phyloP scores from a whole-genome alignment of 192 early-diverging fungal species.

The Rhizoclosmatium sp. region DNA sequence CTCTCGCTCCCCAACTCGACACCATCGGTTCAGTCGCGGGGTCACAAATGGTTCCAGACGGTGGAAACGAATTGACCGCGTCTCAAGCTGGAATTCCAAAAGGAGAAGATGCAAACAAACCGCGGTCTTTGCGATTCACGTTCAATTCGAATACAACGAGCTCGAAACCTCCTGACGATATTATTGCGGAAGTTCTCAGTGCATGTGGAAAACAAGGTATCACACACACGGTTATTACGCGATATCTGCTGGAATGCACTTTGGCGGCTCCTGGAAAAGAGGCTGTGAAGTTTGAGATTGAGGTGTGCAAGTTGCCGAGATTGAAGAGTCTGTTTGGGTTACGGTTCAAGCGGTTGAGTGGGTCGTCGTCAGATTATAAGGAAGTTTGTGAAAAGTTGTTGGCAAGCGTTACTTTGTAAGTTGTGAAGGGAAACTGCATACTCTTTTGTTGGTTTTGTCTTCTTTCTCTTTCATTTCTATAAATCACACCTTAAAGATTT shows the following conservation, averaged over 20 bases:
- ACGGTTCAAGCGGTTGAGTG: conserved; percentile 84
- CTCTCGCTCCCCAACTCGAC: neutral
- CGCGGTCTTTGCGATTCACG: conserved; percentile 67
- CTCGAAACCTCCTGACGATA: conserved; percentile 65
- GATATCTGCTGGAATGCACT: conserved; percentile 61
- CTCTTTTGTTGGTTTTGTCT: too few species aligned
- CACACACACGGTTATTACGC: conserved; percentile 45
- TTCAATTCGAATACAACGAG: conserved; percentile 73
- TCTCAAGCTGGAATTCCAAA: conserved; percentile 41
- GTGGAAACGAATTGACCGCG: conserved; percentile 14
- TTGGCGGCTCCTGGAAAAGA: conserved; percentile 44
- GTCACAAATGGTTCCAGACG: neutral
- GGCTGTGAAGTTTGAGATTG: conserved; percentile 75
- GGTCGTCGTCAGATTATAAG: conserved; percentile 87
- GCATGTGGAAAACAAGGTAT: conserved; percentile 50
- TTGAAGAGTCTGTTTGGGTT: conserved; percentile 84
- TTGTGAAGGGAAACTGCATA: too few species aligned
- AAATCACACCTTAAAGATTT: too few species aligned
- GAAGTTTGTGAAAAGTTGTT: conserved; percentile 87
- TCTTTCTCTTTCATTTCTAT: too few species aligned
- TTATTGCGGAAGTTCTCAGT: conserved; percentile 54
- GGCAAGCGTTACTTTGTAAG: conserved; percentile 72
- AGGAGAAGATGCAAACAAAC: conserved; percentile 58
- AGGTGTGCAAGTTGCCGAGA: conserved; percentile 82
- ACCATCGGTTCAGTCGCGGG: neutral